Evolutionary conservation across 768 basidiomycete genomes (phyloP), one percentile per base, ranked within the genome.

Genomic region (Amanita rubescens): DNA sequence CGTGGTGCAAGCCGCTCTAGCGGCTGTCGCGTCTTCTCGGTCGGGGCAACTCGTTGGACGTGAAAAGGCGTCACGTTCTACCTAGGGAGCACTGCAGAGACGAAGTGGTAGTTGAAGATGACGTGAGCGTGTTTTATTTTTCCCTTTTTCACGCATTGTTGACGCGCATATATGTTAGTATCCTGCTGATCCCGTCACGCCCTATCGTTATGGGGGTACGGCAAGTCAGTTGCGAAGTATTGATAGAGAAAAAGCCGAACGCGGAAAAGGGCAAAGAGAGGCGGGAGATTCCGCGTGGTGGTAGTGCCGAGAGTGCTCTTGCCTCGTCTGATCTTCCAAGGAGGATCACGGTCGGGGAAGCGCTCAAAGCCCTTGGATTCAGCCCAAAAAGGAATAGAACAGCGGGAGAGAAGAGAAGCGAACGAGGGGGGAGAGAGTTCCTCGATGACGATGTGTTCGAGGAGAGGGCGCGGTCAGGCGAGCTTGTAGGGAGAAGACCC

Each of bases 221-320:
- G 15, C 45, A 3, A 47, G 44, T 10, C 22, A 45, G 1, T 32
- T 37, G 35, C 33, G 27, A 46, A 20, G 43, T 20, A 10, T 39
- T 2, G 14, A 41, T 38, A 32, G 33, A 47, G 53, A 52, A n/a
- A 20, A 7, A 22, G 20, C 24, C 20, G 10, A 42, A 47, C 37
- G 59, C 9, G 49, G 32, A 32, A 11, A 37, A 39, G 22, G 35
- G 14, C 22, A 49, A 61, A 33, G 85, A 82, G 25, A 69, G 78
- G 24, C 68, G 77, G 39, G 87, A 87, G 62, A 73, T 73, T 27
- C 63, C 76, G 14, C 71, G 87, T 33, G 78, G 77, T 0, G 87
- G 87, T 4, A 88, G 85, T 62, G 84, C 81, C 2, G 89, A 90
- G 68, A 86, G 79, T 62, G 72, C 81, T 7, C 63, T 85, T 24